Conservation (phyloP, 2,329 filamentous ascomycete genomes). For the Colletotrichum camelliae region DNA sequence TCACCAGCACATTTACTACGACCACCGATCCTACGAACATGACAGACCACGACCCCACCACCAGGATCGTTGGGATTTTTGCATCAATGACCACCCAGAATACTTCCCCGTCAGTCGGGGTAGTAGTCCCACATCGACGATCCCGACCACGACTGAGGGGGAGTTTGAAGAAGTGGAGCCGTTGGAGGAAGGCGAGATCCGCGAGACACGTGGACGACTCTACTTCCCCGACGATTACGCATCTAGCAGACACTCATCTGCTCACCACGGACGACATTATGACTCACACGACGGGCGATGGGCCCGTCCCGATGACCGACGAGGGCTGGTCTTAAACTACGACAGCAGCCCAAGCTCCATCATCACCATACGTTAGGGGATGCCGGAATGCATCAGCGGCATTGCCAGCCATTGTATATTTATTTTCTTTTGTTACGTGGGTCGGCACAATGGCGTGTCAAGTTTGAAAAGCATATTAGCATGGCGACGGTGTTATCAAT, state of each 20-base stretch:
- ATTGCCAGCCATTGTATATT: slow-evolving; percentile 6
- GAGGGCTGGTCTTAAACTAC: not conserved
- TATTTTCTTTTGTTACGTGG: not conserved
- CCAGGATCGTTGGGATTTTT: slow-evolving; percentile 19
- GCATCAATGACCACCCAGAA: slow-evolving; percentile 17
- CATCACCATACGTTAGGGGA: slow-evolving; percentile 35
- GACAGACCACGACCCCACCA: not conserved
- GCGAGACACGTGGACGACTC: slow-evolving; percentile 11
- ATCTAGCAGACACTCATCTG: slow-evolving; percentile 1
- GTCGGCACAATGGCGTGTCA: not conserved
- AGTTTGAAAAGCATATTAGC: not conserved
- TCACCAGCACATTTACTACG: slow-evolving; percentile 3
- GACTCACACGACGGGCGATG: slow-evolving; percentile 14
- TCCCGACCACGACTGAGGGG: slow-evolving; percentile 1
- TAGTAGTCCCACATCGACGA: slow-evolving; percentile 14
- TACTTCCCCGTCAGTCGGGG: slow-evolving; percentile 6
- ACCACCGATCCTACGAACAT: not conserved
- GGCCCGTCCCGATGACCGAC: not conserved
- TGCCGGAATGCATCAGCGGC: not conserved
- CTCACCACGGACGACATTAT: slow-evolving; percentile 14
- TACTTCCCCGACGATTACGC: not conserved
- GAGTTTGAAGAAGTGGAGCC: slow-evolving; percentile 5
- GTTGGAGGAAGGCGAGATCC: slow-evolving; percentile 15
- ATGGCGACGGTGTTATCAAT: slow-evolving; percentile 19
- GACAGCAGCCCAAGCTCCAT: slow-evolving; percentile 23